Evolutionary conservation across 139 green algal species (phyloP).

Genomic region (Edaphochlamys debaryana): DNA sequence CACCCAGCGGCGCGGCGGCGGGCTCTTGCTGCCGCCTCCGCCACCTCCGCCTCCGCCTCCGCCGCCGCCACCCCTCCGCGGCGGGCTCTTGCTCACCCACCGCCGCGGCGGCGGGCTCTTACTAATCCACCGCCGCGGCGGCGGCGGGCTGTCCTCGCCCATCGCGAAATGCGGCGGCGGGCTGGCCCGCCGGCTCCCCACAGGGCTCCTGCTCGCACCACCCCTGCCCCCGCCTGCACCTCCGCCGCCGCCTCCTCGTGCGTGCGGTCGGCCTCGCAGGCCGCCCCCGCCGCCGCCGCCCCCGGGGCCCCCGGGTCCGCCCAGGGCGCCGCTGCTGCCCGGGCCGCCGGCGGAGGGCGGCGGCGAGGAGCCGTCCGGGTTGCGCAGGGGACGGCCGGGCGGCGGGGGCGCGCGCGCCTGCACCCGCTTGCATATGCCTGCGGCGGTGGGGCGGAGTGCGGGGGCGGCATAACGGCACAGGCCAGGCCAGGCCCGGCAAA

Average conservation of each 20-base stretch:
- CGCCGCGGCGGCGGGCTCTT: conserved; percentile 33
- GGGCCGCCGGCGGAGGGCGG: neutral
- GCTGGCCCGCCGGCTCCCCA: conserved; percentile 6
- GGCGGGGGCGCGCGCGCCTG: conserved; percentile 24
- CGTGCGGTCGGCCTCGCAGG: neutral
- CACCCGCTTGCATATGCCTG: conserved; percentile 42
- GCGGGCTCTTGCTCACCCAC: no score
- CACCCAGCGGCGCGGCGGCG: neutral
- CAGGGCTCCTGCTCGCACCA: neutral
- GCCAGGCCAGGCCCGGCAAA: no score
- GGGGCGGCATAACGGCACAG: no score
- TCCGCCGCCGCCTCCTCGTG: neutral
- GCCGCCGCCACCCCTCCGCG: no score
- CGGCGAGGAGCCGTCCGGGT: conserved; percentile 33
- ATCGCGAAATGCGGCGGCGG: conserved; percentile 35
- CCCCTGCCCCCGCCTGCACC: neutral
- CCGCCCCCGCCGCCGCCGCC: no score
- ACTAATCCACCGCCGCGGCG: conserved; percentile 27
- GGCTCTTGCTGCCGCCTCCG: neutral
- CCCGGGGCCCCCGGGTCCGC: no score
- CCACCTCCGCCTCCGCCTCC: no score
- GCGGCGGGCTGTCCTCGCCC: conserved; percentile 3
- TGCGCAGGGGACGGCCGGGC: conserved; percentile 29
- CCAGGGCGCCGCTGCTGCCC: no score
- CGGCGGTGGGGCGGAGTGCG: no score